Base-by-base conservation (phyloP, 352 stramenopile species). In the Sclerospora graminicola region DNA sequence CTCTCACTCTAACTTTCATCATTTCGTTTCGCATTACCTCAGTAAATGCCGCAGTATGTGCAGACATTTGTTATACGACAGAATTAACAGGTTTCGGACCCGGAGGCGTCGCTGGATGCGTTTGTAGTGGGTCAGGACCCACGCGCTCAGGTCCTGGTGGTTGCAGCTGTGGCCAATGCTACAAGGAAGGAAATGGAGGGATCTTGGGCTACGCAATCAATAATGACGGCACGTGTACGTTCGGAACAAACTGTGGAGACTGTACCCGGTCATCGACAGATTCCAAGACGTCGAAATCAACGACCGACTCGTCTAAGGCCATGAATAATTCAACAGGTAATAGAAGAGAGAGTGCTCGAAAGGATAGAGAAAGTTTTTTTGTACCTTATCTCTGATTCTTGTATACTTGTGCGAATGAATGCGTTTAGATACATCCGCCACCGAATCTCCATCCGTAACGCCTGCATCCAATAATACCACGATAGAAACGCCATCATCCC, bases 81-180 rank as follows among this genome's bases (percentile, higher is more conserved):
- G 45, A 51, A 8, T n/a, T 73, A 13, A 64, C 54, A 21, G 68
- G 68, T 15, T 81, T 81, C 30, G 41, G 39, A 5, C 37, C 62
- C 0, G 56, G 53, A 48, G 68, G 65, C 4, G 14, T 7, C 8
- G 19, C 44, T 10, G 51, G 41, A 23, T 76, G 65, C 29, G 51
- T 38, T 15, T 80, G 67, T 23, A 57, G n/a, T 14, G 57, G 61
- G 26, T 57, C 46, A 3, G 53, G 53, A 9, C 50, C 36, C 1
- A 41, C 40, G 10, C 48, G 59, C n/a, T 36, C 49, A 4, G 53
- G 57, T 21, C 15, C 33, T 6, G 43, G 34, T 26, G 37, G 41
- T 23, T 80, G 67, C 51, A 57, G 52, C 16, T 80, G 67, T 46
- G 55, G 57, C 10, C 41, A 69, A 34, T 81, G 68, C 53, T 81